Conservation (phyloP, 495 filamentous ascomycete species). For the Aspergillus biplanus region DNA sequence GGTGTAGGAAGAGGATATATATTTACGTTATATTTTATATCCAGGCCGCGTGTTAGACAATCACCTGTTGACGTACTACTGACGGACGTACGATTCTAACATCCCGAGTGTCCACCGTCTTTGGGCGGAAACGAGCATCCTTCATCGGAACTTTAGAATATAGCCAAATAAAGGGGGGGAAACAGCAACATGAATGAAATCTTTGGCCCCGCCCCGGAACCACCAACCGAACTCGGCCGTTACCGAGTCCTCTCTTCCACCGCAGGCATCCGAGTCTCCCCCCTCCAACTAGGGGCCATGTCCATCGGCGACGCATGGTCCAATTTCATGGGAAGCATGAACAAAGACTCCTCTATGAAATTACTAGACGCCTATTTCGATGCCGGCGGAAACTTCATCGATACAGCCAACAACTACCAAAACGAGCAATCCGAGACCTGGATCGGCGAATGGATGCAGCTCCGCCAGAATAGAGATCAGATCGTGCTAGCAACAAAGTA, state of each 20-base stretch:
- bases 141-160: too few species aligned
- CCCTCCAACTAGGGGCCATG: constrained; percentile 56
- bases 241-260: not conserved
- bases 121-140: too few species aligned
- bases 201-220: not conserved
- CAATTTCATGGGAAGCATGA: constrained; percentile 55
- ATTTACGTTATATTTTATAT: too few species aligned
- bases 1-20: too few species aligned
- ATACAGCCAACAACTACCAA: constrained; percentile 74
- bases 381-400: constrained; percentile 76
- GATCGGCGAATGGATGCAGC: constrained; percentile 77
- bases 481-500: constrained; percentile 74
- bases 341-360: constrained; percentile 59
- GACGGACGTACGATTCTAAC: too few species aligned
- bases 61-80: too few species aligned
- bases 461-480: constrained; percentile 54
- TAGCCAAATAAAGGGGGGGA: too few species aligned
- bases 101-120: too few species aligned
- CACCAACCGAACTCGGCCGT: not conserved
- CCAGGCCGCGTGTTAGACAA: too few species aligned
- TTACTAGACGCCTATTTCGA: constrained; percentile 70
- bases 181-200: too few species aligned
- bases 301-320: constrained; percentile 57
- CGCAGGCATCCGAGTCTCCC: not conserved
- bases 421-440: constrained; percentile 68